Conservation (phyloP, 2,329 filamentous ascomycete species). For the Elsinoe perseae region DNA sequence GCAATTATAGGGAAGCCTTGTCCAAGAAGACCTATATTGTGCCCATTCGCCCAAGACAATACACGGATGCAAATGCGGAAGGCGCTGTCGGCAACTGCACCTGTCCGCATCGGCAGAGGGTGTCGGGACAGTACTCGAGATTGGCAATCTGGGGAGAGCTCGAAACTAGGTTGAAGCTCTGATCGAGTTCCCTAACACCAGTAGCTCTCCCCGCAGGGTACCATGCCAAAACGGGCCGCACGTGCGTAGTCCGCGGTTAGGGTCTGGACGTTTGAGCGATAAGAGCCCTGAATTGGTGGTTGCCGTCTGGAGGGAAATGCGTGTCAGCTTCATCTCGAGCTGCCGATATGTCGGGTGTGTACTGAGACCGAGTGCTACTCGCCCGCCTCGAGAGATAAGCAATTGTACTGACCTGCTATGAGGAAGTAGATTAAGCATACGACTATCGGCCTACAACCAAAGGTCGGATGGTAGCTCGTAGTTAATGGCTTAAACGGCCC, state of each 20-base stretch:
- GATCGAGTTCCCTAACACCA: background rate
- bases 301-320: background rate
- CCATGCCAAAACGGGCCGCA: background rate
- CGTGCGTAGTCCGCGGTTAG: background rate
- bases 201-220: background rate
- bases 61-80: too few species aligned
- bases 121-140: background rate
- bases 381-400: background rate
- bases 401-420: background rate
- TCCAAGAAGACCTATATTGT: background rate
- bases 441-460: background rate
- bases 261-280: conserved; percentile 5
- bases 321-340: background rate
- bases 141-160: background rate
- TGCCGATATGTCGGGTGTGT: background rate
- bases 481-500: conserved; percentile 2
- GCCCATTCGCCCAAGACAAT: background rate
- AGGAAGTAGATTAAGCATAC: background rate
- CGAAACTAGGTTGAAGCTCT: conserved; percentile 1
- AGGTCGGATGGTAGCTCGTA: background rate
- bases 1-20: background rate
- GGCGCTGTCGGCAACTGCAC: background rate
- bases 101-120: background rate
- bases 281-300: conserved; percentile 3
- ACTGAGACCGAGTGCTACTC: background rate